Evolutionary conservation across 2,329 filamentous ascomycete genomes (phyloP), one percentile per base, ranked within the genome.

Genomic region (Xylariaceae sp.): DNA sequence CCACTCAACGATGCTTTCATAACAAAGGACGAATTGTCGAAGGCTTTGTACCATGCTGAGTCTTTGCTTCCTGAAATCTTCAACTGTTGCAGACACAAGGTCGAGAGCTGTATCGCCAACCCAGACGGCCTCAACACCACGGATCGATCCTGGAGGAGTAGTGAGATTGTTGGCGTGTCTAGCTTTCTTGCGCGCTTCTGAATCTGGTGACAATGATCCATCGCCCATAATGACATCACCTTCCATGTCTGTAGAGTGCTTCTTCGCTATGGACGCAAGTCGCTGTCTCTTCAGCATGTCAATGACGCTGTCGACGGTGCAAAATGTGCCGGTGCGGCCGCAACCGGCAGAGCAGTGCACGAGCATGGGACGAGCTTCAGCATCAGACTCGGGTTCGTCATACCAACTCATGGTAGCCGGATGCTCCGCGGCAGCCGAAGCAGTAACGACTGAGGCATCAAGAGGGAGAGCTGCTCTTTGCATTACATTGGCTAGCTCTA

Each of bases 301-400:
- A 51, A 97, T 87, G 9, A 97, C 94, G 38, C 88, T 93, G 68
- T 97, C 94, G 14, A 97, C 91, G 0, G 94, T 96, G 69, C 94
- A 97, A 66, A 97, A 99, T 0, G 94, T 93, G 3, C 94, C 94
- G 0, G 94, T 99, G 13, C 94, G 87, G 1, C 94, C 94, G 71
- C 94, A 99, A 0, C 94, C 94, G 4, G 94, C 94, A 48, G 90
- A 96, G 73, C 94, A 99, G 69, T 99, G 94, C 0, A 99, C 93
- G 18, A 99, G 70, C 61, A 97, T 84, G 7, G 93, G 93, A 31
- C 89, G 79, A 19, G 79, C 60, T 1, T 71, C 63, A 7, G 70
- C 66, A 19, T 77, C 73, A 1, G 74, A 67, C 58, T 86, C 83
- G 0, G 88, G 84, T 43, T 87, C 84, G 31, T 84, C 77, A 19